Conservation (phyloP, 2,329 filamentous ascomycete genomes). For the Claviceps quebecensis region DNA sequence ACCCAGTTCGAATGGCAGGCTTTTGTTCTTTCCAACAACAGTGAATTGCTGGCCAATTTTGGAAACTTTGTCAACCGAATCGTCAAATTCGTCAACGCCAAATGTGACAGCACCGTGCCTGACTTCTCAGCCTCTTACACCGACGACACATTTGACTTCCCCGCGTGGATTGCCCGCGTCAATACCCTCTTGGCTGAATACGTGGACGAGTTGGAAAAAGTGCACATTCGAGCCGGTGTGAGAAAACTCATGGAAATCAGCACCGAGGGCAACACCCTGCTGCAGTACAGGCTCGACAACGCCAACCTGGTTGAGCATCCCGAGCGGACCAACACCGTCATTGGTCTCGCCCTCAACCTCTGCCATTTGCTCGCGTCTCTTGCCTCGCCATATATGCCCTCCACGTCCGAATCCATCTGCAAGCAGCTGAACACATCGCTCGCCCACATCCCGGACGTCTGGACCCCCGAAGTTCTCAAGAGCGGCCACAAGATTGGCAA, state of each 20-base stretch:
- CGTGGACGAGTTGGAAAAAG: constrained; percentile 52
- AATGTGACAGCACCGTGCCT: constrained; percentile 57
- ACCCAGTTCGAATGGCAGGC: constrained; percentile 81
- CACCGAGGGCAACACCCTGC: constrained; percentile 34
- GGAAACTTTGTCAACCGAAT: constrained; percentile 64
- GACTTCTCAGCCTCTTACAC: constrained; percentile 41
- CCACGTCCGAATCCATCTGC: constrained; percentile 61
- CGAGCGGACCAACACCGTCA: constrained; percentile 39
- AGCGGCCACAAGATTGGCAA: constrained; percentile 71
- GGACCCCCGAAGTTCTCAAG: constrained; percentile 46
- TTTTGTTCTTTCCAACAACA: constrained; percentile 78
- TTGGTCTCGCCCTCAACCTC: constrained; percentile 72
- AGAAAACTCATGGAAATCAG: constrained; percentile 54
- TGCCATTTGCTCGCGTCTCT: constrained; percentile 69
- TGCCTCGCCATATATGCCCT: constrained; percentile 73
- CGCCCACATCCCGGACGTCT: constrained; percentile 42
- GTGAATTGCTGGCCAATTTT: constrained; percentile 64
- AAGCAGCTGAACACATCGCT: constrained; percentile 51
- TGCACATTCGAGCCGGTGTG: constrained; percentile 56
- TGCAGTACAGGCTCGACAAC: constrained; percentile 42
- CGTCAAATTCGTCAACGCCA: constrained; percentile 63
- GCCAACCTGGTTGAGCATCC: constrained; percentile 39
- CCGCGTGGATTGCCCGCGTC: constrained; percentile 10
- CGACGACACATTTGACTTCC: constrained; percentile 35
- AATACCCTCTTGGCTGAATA: constrained; percentile 55